phyloP scores from a whole-genome alignment of 441 rosid species.

The Croton laevigatus region DNA sequence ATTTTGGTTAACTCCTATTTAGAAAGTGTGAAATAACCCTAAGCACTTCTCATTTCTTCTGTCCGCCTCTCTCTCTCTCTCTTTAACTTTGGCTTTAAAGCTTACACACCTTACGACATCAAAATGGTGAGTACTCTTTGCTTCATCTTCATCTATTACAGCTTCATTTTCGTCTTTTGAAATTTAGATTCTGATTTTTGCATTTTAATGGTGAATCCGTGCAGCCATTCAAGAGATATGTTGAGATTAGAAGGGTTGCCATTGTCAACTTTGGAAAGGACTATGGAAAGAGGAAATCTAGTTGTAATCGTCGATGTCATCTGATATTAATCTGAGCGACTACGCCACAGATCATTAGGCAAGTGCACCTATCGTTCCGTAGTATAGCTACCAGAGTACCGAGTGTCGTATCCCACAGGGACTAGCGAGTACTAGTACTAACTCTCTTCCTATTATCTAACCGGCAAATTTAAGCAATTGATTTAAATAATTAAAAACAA shows the following conservation, averaged over 20 bases:
- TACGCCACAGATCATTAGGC: no score
- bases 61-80: conserved; percentile 2
- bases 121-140: conserved; percentile 9
- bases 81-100: neutral
- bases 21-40: no score
- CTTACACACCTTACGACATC: neutral
- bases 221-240: conserved; percentile 93
- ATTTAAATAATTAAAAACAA: no score
- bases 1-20: no score
- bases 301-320: conserved; percentile 92
- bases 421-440: no score
- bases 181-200: neutral
- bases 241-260: conserved; percentile 93
- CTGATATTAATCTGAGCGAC: no score
- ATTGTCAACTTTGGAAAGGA: conserved; percentile 93
- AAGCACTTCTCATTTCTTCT: neutral
- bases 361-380: no score
- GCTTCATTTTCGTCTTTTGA: neutral
- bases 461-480: no score
- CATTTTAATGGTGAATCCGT: neutral
- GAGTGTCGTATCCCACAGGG: no score
- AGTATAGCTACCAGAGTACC: no score
- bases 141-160: neutral
- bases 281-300: conserved; percentile 73
- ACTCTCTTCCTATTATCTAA: no score